phyloP scores from a whole-genome alignment of 352 stramenopile species.

The Phytophthora capsici region DNA sequence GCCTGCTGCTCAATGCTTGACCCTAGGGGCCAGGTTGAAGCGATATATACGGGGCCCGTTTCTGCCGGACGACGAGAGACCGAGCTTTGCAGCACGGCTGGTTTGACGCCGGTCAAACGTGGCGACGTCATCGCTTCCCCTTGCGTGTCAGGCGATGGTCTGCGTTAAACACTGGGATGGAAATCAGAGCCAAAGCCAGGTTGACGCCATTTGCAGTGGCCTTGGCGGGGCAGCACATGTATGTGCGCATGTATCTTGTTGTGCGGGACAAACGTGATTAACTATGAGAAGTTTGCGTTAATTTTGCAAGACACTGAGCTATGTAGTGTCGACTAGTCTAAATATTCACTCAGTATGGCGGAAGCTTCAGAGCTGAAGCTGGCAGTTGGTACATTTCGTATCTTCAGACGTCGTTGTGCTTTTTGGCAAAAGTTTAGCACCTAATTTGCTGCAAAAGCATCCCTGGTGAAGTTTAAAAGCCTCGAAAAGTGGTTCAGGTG shows the following conservation, averaged over 20 bases:
- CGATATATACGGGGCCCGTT: slow-evolving; percentile 29
- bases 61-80: slow-evolving; percentile 17
- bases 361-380: slow-evolving; percentile 17
- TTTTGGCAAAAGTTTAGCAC: too few species aligned
- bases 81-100: slow-evolving; percentile 14
- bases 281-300: slow-evolving; percentile 6
- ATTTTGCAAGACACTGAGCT: slow-evolving; percentile 1
- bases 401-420: too few species aligned
- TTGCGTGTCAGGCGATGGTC: slow-evolving; percentile 34
- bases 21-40: slow-evolving; percentile 21
- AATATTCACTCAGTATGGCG: slow-evolving; percentile 8
- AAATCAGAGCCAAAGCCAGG: slow-evolving; percentile 17
- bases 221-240: not conserved
- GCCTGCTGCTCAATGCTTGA: slow-evolving; percentile 1
- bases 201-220: slow-evolving; percentile 2
- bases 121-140: slow-evolving; percentile 4
- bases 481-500: not conserved
- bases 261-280: slow-evolving; percentile 30
- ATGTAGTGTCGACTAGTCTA: slow-evolving; percentile 18
- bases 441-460: slow-evolving; percentile 7
- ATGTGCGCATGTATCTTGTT: not conserved
- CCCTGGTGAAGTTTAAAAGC: not conserved
- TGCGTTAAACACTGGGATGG: slow-evolving; percentile 12
- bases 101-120: slow-evolving; percentile 17
- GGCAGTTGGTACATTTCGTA: not conserved